phyloP scores from a whole-genome alignment of 352 stramenopile species.

The Globisporangium cystogenes region DNA sequence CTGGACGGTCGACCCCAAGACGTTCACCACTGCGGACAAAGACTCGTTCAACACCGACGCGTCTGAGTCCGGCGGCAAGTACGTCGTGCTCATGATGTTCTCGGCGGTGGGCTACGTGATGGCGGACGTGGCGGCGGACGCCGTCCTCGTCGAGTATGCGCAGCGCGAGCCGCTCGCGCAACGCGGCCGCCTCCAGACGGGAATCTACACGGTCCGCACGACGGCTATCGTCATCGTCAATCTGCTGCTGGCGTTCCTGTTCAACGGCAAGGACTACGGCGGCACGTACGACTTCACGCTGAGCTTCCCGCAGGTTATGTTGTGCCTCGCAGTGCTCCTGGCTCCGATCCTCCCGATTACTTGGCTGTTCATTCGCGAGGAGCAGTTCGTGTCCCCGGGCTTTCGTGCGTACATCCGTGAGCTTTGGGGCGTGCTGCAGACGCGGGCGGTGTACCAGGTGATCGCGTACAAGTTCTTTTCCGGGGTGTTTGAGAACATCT shows the following conservation, averaged over 20 bases:
- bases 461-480: conserved; percentile 50
- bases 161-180: conserved; percentile 35
- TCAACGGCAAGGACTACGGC: conserved; percentile 57
- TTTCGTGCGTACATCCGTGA: conserved; percentile 17
- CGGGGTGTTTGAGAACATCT: conserved; percentile 31
- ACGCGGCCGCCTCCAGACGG: conserved; percentile 33
- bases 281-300: conserved; percentile 46
- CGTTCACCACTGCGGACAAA: conserved; percentile 22
- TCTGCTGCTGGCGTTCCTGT: conserved; percentile 32
- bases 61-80: conserved; percentile 30
- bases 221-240: conserved; percentile 26
- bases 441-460: conserved; percentile 37
- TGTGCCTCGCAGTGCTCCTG: conserved; percentile 9
- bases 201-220: conserved; percentile 41
- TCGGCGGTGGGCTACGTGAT: conserved; percentile 70
- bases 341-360: conserved; percentile 13
- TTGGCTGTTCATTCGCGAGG: conserved; percentile 29
- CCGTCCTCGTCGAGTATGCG: conserved; percentile 16
- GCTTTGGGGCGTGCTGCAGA: conserved; percentile 38
- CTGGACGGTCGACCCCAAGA: conserved; percentile 9
- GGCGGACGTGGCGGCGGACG: conserved; percentile 69
- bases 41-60: conserved; percentile 30
- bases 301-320: conserved; percentile 35
- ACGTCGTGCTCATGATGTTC: conserved; percentile 69
- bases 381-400: conserved; percentile 10